A percentile compares a stretch with the other conserved stretches of the same genome.
Conservation (phyloP, 768 basidiomycete genomes). For the Omphalotus guepiniiformis region DNA sequence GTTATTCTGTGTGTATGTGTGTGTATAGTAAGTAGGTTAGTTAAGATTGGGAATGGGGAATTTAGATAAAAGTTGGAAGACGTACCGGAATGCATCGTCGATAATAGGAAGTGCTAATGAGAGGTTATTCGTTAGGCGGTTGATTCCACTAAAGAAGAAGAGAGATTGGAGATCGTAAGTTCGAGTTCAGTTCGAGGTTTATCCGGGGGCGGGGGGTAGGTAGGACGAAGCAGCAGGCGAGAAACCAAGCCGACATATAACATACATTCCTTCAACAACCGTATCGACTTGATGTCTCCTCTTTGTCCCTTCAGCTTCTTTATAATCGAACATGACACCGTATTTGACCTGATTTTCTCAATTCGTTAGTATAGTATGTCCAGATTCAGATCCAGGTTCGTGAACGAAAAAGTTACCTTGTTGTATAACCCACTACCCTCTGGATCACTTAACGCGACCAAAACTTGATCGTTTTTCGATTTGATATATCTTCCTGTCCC, state of each 20-base stretch:
- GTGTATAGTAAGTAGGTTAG: not conserved
- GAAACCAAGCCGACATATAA: constrained; percentile 16
- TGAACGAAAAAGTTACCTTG: constrained; percentile 47
- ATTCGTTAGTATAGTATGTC: too few species aligned
- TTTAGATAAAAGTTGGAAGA: constrained; percentile 1
- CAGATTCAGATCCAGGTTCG: not conserved
- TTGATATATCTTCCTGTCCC: constrained; percentile 82
- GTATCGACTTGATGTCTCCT: constrained; percentile 94
- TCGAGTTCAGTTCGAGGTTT: too few species aligned
- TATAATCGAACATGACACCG: constrained; percentile 93
- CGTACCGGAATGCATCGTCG: constrained; percentile 83
- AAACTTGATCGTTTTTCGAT: constrained; percentile 57
- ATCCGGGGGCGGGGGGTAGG: too few species aligned
- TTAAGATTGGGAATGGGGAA: not conserved
- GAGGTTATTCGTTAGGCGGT: constrained; percentile 89
- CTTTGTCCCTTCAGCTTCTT: constrained; percentile 91
- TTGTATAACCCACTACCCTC: constrained; percentile 95
- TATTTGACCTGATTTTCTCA: constrained; percentile 58
- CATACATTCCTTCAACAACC: constrained; percentile 87
- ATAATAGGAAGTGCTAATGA: constrained; percentile 79
- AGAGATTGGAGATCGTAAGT: not conserved
- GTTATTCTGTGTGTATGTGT: constrained; percentile 55
- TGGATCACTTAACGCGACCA: constrained; percentile 82
- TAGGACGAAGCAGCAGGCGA: not conserved
- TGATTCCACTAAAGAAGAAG: constrained; percentile 74